phyloP scores from a whole-genome alignment of 163 green algal species.

The Chlorella variabilis region DNA sequence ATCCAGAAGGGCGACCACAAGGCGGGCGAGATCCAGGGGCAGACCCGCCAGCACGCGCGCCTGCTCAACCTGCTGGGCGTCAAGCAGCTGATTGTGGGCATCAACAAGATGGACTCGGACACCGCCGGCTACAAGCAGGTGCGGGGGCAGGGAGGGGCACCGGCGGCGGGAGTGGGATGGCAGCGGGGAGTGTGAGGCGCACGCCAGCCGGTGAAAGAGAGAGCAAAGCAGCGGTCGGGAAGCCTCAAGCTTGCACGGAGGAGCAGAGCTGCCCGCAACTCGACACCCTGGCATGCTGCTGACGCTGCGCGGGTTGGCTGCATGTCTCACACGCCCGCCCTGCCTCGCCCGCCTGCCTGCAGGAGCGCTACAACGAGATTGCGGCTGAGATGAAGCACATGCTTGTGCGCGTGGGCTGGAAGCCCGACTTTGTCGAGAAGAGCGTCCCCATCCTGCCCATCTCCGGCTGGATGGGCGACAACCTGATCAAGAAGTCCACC shows the following conservation, averaged over 20 bases:
- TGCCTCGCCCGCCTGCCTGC: conserved; percentile 50
- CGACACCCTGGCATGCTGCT: not conserved
- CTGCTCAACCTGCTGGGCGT: conserved; percentile 98
- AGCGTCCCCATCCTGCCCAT: conserved; percentile 97
- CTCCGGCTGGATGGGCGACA: conserved; percentile 99
- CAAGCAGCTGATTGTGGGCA: conserved; percentile 96
- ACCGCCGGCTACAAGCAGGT: conserved; percentile 87
- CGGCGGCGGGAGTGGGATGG: too few species aligned
- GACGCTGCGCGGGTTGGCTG: too few species aligned
- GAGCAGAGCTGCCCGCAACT: too few species aligned
- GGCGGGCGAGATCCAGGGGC: conserved; percentile 93
- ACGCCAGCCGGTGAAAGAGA: too few species aligned
- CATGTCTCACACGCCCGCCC: not conserved
- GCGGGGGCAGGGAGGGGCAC: too few species aligned
- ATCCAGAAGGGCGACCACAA: conserved; percentile 98
- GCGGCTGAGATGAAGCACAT: conserved; percentile 96
- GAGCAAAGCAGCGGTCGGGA: too few species aligned
- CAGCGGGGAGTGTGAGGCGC: too few species aligned
- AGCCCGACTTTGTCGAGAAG: conserved; percentile 89
- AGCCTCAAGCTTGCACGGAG: too few species aligned
- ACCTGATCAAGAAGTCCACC: conserved; percentile 96
- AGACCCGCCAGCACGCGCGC: conserved; percentile 98
- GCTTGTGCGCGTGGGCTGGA: conserved; percentile 79
- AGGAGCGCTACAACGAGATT: conserved; percentile 98
- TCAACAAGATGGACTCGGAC: conserved; percentile 99